Conservation (phyloP, 305 asterid genomes). For the Fraxinus paxiana region DNA sequence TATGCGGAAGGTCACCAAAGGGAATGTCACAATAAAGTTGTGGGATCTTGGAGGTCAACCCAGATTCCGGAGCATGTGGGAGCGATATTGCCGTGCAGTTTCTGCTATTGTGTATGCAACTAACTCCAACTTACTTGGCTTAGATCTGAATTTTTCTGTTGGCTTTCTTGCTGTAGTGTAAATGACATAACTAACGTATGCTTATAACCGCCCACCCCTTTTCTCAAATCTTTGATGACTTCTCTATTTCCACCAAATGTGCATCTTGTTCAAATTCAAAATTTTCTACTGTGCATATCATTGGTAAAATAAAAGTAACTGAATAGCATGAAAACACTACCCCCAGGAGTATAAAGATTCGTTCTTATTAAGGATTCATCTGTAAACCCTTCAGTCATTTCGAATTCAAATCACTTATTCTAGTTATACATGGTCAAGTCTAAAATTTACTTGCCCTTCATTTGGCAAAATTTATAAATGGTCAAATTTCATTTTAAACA, state of each 20-base stretch:
- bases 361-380: background rate
- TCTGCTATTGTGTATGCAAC: slow-evolving; percentile 89
- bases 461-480: too few relatives aligned
- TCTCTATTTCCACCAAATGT: background rate
- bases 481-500: too few relatives aligned
- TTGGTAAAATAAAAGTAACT: background rate
- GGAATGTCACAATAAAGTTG: slow-evolving; percentile 90
- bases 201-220: background rate
- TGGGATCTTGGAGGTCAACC: slow-evolving; percentile 99
- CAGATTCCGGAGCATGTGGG: slow-evolving; percentile 97
- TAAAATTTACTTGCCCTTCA: background rate
- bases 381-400: background rate
- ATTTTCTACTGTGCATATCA: background rate
- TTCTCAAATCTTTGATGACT: background rate
- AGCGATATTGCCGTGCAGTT: slow-evolving; percentile 96
- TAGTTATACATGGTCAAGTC: background rate
- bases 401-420: background rate
- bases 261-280: background rate
- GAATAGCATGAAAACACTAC: background rate
- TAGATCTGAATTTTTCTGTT: slow-evolving; percentile 8
- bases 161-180: background rate
- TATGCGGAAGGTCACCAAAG: slow-evolving; percentile 95
- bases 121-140: slow-evolving; percentile 17
- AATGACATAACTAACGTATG: background rate
- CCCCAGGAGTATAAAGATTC: background rate